These are phyloP conservation scores for Huntiella bhutanensis DNA, from an alignment of 2,329 filamentous ascomycete species.

Conservation along the genomic window DNA sequence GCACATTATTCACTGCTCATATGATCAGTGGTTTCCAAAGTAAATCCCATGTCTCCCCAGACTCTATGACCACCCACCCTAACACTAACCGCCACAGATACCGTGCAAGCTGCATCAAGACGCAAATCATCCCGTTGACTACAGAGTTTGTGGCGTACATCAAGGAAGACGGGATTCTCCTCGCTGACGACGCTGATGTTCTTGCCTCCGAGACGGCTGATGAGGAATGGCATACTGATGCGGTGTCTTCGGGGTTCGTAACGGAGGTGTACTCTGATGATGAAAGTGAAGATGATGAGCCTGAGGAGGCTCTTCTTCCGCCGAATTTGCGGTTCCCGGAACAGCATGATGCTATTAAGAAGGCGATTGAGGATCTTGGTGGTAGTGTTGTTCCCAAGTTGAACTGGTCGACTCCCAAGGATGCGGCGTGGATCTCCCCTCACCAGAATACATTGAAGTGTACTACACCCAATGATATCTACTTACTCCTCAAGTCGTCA, in stretches of 20 bases:
- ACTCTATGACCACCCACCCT: constrained; percentile 10
- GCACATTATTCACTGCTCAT: constrained; percentile 88
- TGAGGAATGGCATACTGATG: constrained; percentile 26
- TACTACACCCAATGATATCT: constrained; percentile 72
- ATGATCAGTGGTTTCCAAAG: constrained; percentile 76
- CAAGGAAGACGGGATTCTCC: constrained; percentile 75
- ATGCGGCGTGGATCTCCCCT: constrained; percentile 78
- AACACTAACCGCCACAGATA: constrained; percentile 28
- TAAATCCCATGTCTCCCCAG: constrained; percentile 19
- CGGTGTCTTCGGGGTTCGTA: constrained; percentile 14
- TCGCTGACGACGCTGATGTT: constrained; percentile 46
- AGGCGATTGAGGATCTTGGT: constrained; percentile 61
- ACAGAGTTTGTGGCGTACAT: constrained; percentile 67
- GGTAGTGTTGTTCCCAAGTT: constrained; percentile 81
- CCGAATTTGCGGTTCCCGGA: constrained; percentile 45
- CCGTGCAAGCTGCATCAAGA: constrained; percentile 63
- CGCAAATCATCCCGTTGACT: constrained; percentile 62
- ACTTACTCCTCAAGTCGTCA: constrained; percentile 81
- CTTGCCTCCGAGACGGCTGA: constrained; percentile 35
- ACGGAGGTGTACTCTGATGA: constrained; percentile 26
- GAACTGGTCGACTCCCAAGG: constrained; percentile 94
- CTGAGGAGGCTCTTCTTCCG: constrained; percentile 16
- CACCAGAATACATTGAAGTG: constrained; percentile 84
- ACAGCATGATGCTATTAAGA: constrained; percentile 57
- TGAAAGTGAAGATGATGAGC: constrained; percentile 19